These are phyloP conservation scores for Boletellus emodensis DNA, from an alignment of 768 basidiomycete genomes.

Conservation along the genomic window DNA sequence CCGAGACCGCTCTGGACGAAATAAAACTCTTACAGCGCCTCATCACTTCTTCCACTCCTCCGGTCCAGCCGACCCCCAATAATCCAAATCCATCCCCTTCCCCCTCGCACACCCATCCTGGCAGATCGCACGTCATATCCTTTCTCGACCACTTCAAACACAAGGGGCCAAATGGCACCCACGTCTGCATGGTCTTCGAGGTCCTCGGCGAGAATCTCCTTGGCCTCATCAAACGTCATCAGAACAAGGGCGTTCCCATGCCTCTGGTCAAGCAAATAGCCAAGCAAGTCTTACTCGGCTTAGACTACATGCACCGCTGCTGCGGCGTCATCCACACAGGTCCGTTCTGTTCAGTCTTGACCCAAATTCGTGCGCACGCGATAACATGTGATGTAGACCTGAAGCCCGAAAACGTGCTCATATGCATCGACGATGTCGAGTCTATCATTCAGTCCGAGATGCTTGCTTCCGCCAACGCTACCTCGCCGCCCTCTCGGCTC, in stretches of 20 bases:
- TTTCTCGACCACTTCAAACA: conserved; percentile 98
- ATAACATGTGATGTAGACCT: conserved; percentile 52
- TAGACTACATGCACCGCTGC: conserved; percentile 97
- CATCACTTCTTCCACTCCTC: conserved; percentile 74
- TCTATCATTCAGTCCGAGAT: conserved; percentile 84
- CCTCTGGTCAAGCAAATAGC: conserved; percentile 92
- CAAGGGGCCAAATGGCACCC: conserved; percentile 92
- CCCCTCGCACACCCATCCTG: conserved; percentile 74
- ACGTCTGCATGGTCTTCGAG: conserved; percentile 99
- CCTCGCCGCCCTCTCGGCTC: conserved; percentile 52
- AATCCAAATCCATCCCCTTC: conserved; percentile 49
- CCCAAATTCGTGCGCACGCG: neutral
- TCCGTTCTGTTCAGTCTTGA: conserved; percentile 25
- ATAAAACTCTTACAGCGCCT: conserved; percentile 96
- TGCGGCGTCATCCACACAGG: conserved; percentile 97
- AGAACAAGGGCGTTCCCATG: conserved; percentile 96
- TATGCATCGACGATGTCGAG: conserved; percentile 96
- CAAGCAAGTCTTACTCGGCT: conserved; percentile 90
- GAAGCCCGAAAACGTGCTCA: conserved; percentile 97
- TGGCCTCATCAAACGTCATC: conserved; percentile 95
- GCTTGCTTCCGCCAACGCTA: conserved; percentile 36
- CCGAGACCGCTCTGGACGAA: conserved; percentile 97
- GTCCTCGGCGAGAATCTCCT: conserved; percentile 96
- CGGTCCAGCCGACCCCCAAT: conserved; percentile 41
- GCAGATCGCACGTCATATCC: conserved; percentile 91